Evolutionary conservation across 2,329 filamentous ascomycete genomes (phyloP).

Genomic region (Cladosporium sp.): DNA sequence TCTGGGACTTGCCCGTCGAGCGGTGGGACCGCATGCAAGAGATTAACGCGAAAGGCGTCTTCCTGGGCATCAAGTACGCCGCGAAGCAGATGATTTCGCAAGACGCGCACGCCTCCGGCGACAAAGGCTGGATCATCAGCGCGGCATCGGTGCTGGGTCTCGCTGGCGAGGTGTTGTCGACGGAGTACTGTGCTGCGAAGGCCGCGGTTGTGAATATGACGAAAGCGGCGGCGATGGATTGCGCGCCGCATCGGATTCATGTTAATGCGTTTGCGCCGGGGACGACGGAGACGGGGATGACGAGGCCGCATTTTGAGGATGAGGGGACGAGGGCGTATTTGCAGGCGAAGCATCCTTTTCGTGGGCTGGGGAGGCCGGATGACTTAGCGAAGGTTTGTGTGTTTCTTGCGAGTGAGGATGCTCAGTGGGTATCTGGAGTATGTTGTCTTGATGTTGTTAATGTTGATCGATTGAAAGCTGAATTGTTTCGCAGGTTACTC

Average conservation of each 20-base stretch:
- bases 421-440: slow-evolving; percentile 73
- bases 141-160: slow-evolving; percentile 49
- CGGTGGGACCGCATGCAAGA: slow-evolving; percentile 48
- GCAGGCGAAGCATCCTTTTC: slow-evolving; percentile 78
- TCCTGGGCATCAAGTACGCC: slow-evolving; percentile 51
- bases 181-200: slow-evolving; percentile 34
- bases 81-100: slow-evolving; percentile 55
- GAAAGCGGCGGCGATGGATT: slow-evolving; percentile 33
- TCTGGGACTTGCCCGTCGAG: slow-evolving; percentile 52
- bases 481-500: slow-evolving; percentile 8
- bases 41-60: slow-evolving; percentile 45
- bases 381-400: slow-evolving; percentile 83
- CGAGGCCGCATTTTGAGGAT: slow-evolving; percentile 27
- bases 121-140: slow-evolving; percentile 56
- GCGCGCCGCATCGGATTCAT: slow-evolving; percentile 33
- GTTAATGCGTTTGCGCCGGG: slow-evolving; percentile 36
- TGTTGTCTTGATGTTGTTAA: not conserved
- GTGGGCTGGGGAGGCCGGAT: slow-evolving; percentile 67
- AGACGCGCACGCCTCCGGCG: slow-evolving; percentile 40
- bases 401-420: slow-evolving; percentile 79
- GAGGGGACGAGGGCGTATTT: slow-evolving; percentile 70
- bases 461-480: not conserved
- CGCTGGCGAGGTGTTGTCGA: slow-evolving; percentile 32
- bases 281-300: slow-evolving; percentile 32
- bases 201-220: slow-evolving; percentile 34